phyloP scores from a whole-genome alignment of 1,284 basidiomycete species.

The Austroboletus novae-zelandiae region DNA sequence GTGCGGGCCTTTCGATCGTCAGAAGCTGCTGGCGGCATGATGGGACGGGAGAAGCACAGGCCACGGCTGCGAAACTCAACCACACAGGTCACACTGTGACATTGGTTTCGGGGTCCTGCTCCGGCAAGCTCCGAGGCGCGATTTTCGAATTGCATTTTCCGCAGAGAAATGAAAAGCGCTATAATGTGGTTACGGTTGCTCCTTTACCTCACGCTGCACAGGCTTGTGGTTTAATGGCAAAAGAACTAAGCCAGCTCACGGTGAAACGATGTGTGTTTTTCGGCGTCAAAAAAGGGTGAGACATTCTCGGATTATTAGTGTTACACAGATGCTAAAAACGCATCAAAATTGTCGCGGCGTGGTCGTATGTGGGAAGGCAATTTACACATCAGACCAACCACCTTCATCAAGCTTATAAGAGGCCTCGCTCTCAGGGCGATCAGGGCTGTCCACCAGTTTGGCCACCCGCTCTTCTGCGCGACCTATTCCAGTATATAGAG shows the following conservation, averaged over 20 bases:
- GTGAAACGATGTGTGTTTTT: slow-evolving; percentile 1
- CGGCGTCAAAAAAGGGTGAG: slow-evolving; percentile 1
- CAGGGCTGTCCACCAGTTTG: slow-evolving; percentile 93
- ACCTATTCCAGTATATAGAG: slow-evolving; percentile 44
- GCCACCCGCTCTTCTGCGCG: slow-evolving; percentile 93
- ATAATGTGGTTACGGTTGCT: background rate
- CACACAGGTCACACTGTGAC: too few relatives aligned
- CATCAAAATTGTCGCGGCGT: background rate
- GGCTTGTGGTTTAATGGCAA: too few relatives aligned
- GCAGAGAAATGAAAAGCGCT: too few relatives aligned
- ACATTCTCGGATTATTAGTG: background rate
- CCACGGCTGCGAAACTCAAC: too few relatives aligned
- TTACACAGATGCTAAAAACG: background rate
- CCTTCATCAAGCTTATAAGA: slow-evolving; percentile 89
- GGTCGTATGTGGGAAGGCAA: background rate
- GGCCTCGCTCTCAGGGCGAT: slow-evolving; percentile 88
- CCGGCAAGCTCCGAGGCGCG: too few relatives aligned
- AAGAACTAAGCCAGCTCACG: too few relatives aligned
- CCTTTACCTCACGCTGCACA: too few relatives aligned
- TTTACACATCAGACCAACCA: slow-evolving; percentile 75
- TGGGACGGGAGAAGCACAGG: too few relatives aligned
- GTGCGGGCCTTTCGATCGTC: too few relatives aligned
- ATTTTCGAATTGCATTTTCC: too few relatives aligned
- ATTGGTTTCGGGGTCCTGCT: too few relatives aligned
- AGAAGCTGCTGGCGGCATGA: too few relatives aligned